Conservation (phyloP, 306 rosid species). For the Nissolia schottii region DNA sequence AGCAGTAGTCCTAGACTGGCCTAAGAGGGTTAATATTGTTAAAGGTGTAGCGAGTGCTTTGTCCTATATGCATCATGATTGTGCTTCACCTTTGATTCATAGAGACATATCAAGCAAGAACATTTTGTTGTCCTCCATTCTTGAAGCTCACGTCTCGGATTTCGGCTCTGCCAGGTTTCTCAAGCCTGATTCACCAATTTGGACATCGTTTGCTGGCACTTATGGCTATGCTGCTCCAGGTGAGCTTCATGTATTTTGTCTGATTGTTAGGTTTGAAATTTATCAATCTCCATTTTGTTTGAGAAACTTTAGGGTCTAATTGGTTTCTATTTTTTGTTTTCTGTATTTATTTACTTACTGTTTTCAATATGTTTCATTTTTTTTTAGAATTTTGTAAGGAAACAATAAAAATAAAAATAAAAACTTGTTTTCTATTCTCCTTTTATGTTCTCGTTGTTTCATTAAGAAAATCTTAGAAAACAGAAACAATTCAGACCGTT, state of each 20-base stretch:
- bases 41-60: slow-evolving; percentile 41
- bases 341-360: no score
- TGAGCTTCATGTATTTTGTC: neutral
- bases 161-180: slow-evolving; percentile 46
- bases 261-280: no score
- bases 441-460: no score
- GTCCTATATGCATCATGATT: slow-evolving; percentile 38
- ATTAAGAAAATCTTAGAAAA: no score
- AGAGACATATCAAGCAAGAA: slow-evolving; percentile 48
- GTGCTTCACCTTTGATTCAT: slow-evolving; percentile 32
- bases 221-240: slow-evolving; percentile 55
- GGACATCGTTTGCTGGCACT: slow-evolving; percentile 46
- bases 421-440: no score
- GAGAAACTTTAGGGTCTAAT: no score
- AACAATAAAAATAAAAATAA: no score
- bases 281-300: no score
- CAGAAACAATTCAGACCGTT: no score
- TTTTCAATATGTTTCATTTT: no score
- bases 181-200: slow-evolving; percentile 28
- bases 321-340: no score
- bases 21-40: slow-evolving; percentile 26
- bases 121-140: slow-evolving; percentile 22
- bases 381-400: no score
- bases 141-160: slow-evolving; percentile 40
- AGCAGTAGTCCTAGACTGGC: slow-evolving; percentile 36